Base-by-base conservation (phyloP, 495 filamentous ascomycete species). In the Niebla homalea region DNA sequence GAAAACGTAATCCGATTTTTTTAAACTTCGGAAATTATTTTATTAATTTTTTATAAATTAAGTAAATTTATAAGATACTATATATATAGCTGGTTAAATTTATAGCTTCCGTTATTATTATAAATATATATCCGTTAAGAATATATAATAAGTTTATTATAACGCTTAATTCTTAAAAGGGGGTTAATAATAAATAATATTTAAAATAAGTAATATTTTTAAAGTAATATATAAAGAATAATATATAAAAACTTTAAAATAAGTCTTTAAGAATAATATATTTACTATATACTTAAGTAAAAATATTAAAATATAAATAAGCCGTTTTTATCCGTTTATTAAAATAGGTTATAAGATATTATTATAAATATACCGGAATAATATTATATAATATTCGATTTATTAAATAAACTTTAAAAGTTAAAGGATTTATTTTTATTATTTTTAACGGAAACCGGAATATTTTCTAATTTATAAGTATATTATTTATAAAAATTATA, bases 201-300 rank as follows among this genome's bases (percentile, higher is more conserved):
- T 16, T 20, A 40, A 40, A 40, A 20, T 40, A 16, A 40, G 12
- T 16, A 40, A 40, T 4, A 16, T 40, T 5, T 16, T 16, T 40
- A 40, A 20, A 40, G 12, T 5, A 4, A 16, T 16, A 19, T 44
- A 44, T 44, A 20, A 15, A 20, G 20, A 20, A 44, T 15, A 44
- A 44, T 44, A 44, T 44, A 44, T 44, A 44, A 20, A 44, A 21
- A 16, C 42, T 44, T 44, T 44, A 20, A 44, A 20, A 20, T 20
- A 25, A 21, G 16, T 44, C 14, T 44, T 44, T 21, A 21, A 21
- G 20, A 20, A 21, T 21, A 21, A 44, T 26, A 44, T 25, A 20
- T 20, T 44, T 21, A 21, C 23, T 44, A 44, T 5, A 44, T 5
- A 21, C 16, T 44, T 44, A 44, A 5, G 6, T 44, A 44, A 20